These are phyloP conservation scores for Gnomoniopsis smithogilvyi DNA, from an alignment of 2,329 filamentous ascomycete genomes.

Conservation along the genomic window DNA sequence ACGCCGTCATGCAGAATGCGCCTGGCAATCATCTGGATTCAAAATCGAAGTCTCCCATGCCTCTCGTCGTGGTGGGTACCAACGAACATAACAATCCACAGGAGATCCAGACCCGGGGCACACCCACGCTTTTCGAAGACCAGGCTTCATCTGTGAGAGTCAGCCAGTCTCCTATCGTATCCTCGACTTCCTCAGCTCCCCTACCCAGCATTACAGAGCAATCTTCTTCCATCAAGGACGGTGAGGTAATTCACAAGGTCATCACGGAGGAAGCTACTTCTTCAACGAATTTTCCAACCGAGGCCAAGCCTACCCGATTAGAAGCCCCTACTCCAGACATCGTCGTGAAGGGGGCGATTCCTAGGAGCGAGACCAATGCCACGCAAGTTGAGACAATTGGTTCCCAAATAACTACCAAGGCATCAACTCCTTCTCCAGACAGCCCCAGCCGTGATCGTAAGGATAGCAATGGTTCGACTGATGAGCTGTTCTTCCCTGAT, in stretches of 20 bases:
- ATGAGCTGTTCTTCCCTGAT: slow-evolving; percentile 5
- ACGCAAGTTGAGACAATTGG: not conserved
- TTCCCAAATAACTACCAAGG: not conserved
- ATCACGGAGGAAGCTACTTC: too few species aligned
- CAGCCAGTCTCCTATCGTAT: not conserved
- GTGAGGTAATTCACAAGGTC: not conserved
- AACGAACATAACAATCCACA: not conserved
- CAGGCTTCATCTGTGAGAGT: not conserved
- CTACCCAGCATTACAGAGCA: slow-evolving; percentile 16
- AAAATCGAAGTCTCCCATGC: not conserved
- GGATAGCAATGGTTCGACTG: not conserved
- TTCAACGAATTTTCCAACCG: not conserved
- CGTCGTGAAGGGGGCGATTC: not conserved
- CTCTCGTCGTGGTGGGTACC: not conserved
- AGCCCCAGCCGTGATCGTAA: slow-evolving; percentile 1
- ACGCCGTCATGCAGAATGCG: not conserved
- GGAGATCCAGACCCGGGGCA: not conserved
- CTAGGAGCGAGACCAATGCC: not conserved
- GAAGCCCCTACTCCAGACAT: not conserved
- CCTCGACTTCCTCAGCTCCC: not conserved
- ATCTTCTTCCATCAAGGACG: not conserved
- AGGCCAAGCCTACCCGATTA: not conserved
- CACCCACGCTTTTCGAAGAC: not conserved
- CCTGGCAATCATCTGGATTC: not conserved
- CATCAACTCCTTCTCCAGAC: not conserved